Conservation (phyloP, 2,329 filamentous ascomycete genomes). For the Phyllosticta citrichinensis region DNA sequence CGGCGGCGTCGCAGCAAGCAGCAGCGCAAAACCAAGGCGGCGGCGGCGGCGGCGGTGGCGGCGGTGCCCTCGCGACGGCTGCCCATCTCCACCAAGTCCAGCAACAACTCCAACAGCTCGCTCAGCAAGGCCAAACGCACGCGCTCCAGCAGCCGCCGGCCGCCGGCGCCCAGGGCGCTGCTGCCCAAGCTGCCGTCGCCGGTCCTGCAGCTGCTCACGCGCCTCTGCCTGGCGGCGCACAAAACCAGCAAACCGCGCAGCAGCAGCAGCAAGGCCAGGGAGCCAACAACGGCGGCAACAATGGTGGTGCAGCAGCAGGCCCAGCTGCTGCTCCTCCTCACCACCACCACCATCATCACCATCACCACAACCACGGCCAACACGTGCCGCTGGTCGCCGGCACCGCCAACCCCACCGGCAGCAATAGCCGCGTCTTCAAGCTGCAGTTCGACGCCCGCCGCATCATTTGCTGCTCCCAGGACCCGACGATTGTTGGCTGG, state of each 20-base stretch:
- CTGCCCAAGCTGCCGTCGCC: conserved; percentile 1
- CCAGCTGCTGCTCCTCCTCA: background rate
- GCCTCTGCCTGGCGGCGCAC: background rate
- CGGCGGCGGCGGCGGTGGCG: background rate
- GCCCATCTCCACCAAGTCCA: conserved; percentile 15
- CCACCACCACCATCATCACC: conserved; percentile 17
- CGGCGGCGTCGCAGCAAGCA: conserved; percentile 14
- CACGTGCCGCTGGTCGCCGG: conserved; percentile 13
- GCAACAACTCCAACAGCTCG: conserved; percentile 14
- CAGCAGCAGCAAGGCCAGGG: background rate
- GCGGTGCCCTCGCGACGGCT: background rate
- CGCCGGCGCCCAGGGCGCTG: background rate
- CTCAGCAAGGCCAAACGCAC: conserved; percentile 9
- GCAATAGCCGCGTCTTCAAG: conserved; percentile 72
- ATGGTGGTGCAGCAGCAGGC: conserved; percentile 12
- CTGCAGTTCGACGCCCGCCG: conserved; percentile 88
- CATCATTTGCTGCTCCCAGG: conserved; percentile 91
- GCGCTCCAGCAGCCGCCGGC: conserved; percentile 11
- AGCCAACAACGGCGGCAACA: conserved; percentile 1
- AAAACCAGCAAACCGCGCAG: background rate
- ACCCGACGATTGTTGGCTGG: conserved; percentile 88
- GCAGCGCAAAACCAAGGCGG: conserved; percentile 26
- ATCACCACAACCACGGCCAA: conserved; percentile 19
- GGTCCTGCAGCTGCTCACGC: conserved; percentile 6
- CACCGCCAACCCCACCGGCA: conserved; percentile 14